Base-by-base conservation (phyloP, 805 yeast species). In the Spathaspora sp. region DNA sequence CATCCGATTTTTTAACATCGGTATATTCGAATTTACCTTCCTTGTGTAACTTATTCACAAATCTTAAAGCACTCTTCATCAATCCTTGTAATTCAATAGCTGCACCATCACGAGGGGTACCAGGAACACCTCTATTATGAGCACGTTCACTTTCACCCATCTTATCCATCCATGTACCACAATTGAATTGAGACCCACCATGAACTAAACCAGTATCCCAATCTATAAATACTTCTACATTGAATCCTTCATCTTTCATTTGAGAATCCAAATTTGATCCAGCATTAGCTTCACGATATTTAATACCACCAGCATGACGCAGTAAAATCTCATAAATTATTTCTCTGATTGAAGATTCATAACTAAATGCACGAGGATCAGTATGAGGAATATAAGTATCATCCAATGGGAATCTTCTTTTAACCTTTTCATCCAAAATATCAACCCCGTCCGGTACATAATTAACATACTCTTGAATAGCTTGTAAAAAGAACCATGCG, bases 161-260 rank as follows among this genome's bases (percentile, higher is more conserved):
- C 71, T 93, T 93, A 70, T 93, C 99, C 97, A 92, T 93, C 99
- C 99, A 93, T 0, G 99, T 94, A 19, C 99, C 99, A 73, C 99
- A 93, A 65, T 93, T 93, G 66, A 71, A 82, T 67, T 88, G 96
- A 47, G 89, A 88, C 1, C 99, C 98, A 45, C 98, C 99, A 66
- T 83, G 87, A 3, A 92, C 73, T 29, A 94, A 71, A 1, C 99
- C 99, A 11, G 88, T 91, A 0, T 73, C 61, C 97, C 97, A 93
- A 65, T 93, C 97, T 44, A 92, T 90, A 52, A 70, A 61, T 1
- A 92, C 79, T 56, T 81, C 79, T 44, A 93, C 92, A 65, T 93
- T 87, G 74, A 93, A 93, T 0, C 99, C 99, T 61, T 87, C 89
- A 64, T 86, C 91, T 49, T 73, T 83, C 98, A 93, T 93, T 63